These are phyloP conservation scores for Aschersonia sp. DNA, from an alignment of 2,329 filamentous ascomycete genomes.

Conservation along the genomic window DNA sequence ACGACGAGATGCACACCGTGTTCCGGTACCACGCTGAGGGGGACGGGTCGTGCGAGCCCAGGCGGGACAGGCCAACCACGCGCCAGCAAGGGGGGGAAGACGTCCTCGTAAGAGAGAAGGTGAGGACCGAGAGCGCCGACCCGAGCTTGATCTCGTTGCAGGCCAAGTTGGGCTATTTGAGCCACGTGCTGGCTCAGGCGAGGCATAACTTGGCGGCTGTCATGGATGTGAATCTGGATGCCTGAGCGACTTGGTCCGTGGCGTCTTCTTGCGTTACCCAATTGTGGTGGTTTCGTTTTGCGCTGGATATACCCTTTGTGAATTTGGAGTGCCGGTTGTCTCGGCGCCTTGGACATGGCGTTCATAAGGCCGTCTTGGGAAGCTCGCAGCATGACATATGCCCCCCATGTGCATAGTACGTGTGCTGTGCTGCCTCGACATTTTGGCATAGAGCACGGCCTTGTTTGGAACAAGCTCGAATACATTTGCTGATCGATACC, in stretches of 20 bases:
- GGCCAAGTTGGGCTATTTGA: constrained; percentile 68
- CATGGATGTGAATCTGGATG: constrained; percentile 43
- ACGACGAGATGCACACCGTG: constrained; percentile 67
- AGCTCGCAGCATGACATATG: too few species aligned
- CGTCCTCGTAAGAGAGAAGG: constrained; percentile 79
- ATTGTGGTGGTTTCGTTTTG: too few species aligned
- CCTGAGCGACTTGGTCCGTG: constrained; percentile 1
- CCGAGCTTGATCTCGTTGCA: constrained; percentile 72
- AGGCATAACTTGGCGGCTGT: constrained; percentile 62
- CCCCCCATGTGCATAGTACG: too few species aligned
- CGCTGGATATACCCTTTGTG: too few species aligned
- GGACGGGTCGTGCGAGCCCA: constrained; percentile 12
- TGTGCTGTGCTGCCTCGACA: too few species aligned
- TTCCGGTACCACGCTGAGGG: constrained; percentile 46
- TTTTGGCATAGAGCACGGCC: too few species aligned
- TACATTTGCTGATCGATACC: too few species aligned
- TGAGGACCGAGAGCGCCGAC: constrained; percentile 78
- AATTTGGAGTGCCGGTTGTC: too few species aligned
- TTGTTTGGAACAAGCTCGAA: too few species aligned
- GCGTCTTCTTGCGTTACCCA: too few species aligned
- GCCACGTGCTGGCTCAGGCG: constrained; percentile 56
- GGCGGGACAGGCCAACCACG: constrained; percentile 10
- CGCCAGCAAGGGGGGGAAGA: constrained; percentile 25
- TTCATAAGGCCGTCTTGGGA: too few species aligned
- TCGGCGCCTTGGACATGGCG: too few species aligned